Evolutionary conservation across 345 rosid genomes (phyloP).

Genomic region (Linum lewisii): DNA sequence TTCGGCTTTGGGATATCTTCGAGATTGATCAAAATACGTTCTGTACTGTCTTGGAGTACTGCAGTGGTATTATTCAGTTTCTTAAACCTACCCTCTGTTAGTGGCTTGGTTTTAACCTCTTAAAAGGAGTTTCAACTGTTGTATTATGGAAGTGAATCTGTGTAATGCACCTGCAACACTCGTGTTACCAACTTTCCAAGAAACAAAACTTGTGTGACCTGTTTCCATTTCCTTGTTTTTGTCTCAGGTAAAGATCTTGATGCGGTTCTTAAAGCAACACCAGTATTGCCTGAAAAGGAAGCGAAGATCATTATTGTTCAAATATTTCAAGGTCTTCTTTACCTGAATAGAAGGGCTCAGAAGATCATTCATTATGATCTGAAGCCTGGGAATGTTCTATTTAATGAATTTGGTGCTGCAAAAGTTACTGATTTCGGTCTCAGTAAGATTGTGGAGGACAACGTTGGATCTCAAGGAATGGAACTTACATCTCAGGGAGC

Average conservation of each 20-base stretch:
- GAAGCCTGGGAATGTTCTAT: constrained; percentile 97
- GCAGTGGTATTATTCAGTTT: constrained; percentile 46
- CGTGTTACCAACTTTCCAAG: too few relatives aligned
- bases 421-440: constrained; percentile 99
- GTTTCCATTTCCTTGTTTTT: constrained; percentile 6
- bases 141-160: not conserved
- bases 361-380: constrained; percentile 96
- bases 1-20: constrained; percentile 97
- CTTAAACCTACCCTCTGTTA: constrained; percentile 7
- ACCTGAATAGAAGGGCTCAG: constrained; percentile 74
- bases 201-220: constrained; percentile 5
- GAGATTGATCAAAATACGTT: constrained; percentile 92
- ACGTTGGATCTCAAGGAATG: constrained; percentile 96
- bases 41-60: constrained; percentile 95
- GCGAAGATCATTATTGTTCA: constrained; percentile 87
- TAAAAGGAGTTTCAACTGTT: constrained; percentile 1
- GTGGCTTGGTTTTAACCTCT: not conserved
- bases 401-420: constrained; percentile 91
- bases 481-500: constrained; percentile 99
- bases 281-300: constrained; percentile 87
- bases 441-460: constrained; percentile 93
- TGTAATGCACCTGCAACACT: too few relatives aligned
- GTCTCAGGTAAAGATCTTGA: constrained; percentile 92
- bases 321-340: constrained; percentile 92
- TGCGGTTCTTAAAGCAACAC: constrained; percentile 95